These are phyloP conservation scores for Colletotrichum sojae DNA, from an alignment of 2,329 filamentous ascomycete genomes.

Conservation along the genomic window DNA sequence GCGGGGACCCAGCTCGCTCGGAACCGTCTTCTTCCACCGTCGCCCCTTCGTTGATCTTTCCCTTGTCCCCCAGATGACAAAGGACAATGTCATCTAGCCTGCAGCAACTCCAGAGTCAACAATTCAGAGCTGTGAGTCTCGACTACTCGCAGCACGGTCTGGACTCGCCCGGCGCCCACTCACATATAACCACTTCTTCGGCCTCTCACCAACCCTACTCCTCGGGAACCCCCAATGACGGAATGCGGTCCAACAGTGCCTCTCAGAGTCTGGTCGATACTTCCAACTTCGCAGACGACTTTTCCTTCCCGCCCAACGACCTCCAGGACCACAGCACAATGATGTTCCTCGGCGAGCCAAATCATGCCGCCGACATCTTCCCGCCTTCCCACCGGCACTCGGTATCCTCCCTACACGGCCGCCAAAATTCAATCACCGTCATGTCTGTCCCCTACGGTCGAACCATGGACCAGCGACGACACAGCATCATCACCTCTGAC, in stretches of 20 bases:
- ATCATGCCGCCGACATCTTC: constrained; percentile 51
- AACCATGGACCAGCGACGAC: constrained; percentile 45
- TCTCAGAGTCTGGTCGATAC: constrained; percentile 60
- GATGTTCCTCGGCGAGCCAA: constrained; percentile 52
- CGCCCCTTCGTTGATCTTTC: constrained; percentile 47
- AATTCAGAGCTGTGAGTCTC: constrained; percentile 52
- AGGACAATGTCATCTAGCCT: constrained; percentile 58
- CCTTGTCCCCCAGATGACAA: constrained; percentile 43
- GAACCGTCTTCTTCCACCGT: constrained; percentile 24
- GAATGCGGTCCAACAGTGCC: constrained; percentile 51
- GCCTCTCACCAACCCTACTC: constrained; percentile 36
- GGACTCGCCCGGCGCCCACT: constrained; percentile 40
- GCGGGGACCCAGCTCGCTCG: constrained; percentile 34
- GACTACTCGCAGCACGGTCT: constrained; percentile 48
- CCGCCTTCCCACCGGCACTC: constrained; percentile 49
- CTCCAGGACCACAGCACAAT: constrained; percentile 59
- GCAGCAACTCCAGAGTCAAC: constrained; percentile 49
- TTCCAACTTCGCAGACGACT: constrained; percentile 65
- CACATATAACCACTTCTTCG: constrained; percentile 39
- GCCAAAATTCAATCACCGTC: constrained; percentile 54
- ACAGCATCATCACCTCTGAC: constrained; percentile 59
- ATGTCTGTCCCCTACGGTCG: constrained; percentile 45
- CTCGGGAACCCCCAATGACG: constrained; percentile 47
- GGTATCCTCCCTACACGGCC: constrained; percentile 54
- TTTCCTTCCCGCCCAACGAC: constrained; percentile 65